Evolutionary conservation across 2,329 filamentous ascomycete genomes (phyloP).

Genomic region (Fusarium sp.): DNA sequence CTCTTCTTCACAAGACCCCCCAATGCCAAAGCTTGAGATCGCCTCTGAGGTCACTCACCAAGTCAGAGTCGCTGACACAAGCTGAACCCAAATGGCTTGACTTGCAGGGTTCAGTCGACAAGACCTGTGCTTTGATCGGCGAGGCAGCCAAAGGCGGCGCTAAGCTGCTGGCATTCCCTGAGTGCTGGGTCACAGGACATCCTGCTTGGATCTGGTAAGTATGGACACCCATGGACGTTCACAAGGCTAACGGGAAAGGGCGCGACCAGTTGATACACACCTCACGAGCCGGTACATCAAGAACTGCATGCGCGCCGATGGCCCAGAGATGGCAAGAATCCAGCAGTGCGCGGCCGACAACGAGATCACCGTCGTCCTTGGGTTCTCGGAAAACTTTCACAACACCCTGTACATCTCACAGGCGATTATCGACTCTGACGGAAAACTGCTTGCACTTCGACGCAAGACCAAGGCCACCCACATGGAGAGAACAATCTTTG

Average conservation of each 20-base stretch:
- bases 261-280: not conserved
- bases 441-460: conserved; percentile 51
- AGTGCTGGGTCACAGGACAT: conserved; percentile 60
- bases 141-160: conserved; percentile 53
- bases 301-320: conserved; percentile 42
- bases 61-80: conserved; percentile 27
- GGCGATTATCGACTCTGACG: conserved; percentile 51
- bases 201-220: conserved; percentile 14
- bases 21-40: not conserved
- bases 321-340: conserved; percentile 51
- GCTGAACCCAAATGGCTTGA: conserved; percentile 37
- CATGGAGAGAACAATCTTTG: conserved; percentile 60
- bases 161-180: conserved; percentile 62
- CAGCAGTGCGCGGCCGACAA: conserved; percentile 45
- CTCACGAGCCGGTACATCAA: not conserved
- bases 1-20: not conserved
- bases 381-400: conserved; percentile 53
- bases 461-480: conserved; percentile 63
- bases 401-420: conserved; percentile 54
- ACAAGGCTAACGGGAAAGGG: not conserved
- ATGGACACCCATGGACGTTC: fast-evolving
- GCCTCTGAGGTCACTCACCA: not conserved
- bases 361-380: conserved; percentile 51
- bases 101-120: conserved; percentile 25
- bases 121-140: conserved; percentile 16